phyloP scores from a whole-genome alignment of 2,329 filamentous ascomycete species.

The Elsinoe perseae region DNA sequence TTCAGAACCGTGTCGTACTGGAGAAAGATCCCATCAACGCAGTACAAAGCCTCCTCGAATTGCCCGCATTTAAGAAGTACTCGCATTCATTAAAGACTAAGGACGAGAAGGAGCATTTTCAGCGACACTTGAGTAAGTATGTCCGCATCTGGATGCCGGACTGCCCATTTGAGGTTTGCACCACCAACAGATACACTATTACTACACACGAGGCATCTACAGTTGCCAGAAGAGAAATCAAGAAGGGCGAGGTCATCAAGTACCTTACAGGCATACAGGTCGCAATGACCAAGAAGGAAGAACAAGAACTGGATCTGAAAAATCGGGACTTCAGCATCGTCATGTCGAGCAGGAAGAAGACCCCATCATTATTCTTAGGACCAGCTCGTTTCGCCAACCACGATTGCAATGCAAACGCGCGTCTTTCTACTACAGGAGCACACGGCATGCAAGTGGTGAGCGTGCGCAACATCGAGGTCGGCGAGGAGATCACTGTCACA shows the following conservation, averaged over 20 bases:
- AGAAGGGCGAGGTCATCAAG: conserved; percentile 76
- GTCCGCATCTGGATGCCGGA: conserved; percentile 88
- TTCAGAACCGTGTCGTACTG: conserved; percentile 62
- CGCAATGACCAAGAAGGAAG: conserved; percentile 84
- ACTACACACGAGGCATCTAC: conserved; percentile 81
- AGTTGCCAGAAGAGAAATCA: conserved; percentile 70
- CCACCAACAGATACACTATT: conserved; percentile 92
- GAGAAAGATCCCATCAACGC: conserved; percentile 63
- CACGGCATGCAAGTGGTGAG: conserved; percentile 89
- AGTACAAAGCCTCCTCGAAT: conserved; percentile 62
- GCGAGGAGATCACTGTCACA: conserved; percentile 92
- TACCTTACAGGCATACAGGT: conserved; percentile 89
- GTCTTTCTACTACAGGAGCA: conserved; percentile 72
- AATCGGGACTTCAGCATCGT: conserved; percentile 97
- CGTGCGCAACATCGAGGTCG: conserved; percentile 68
- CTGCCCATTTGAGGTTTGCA: conserved; percentile 88
- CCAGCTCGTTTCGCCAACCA: conserved; percentile 96
- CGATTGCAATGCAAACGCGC: conserved; percentile 88
- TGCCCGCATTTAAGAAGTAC: conserved; percentile 68
- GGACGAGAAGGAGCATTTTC: conserved; percentile 80
- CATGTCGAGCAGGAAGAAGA: conserved; percentile 84
- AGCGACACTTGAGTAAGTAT: conserved; percentile 78
- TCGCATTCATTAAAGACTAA: conserved; percentile 58
- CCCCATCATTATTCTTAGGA: conserved; percentile 84
- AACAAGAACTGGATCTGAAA: conserved; percentile 67